Evolutionary conservation across 2,329 filamentous ascomycete genomes (phyloP).

Genomic region (Fusarium sp.): DNA sequence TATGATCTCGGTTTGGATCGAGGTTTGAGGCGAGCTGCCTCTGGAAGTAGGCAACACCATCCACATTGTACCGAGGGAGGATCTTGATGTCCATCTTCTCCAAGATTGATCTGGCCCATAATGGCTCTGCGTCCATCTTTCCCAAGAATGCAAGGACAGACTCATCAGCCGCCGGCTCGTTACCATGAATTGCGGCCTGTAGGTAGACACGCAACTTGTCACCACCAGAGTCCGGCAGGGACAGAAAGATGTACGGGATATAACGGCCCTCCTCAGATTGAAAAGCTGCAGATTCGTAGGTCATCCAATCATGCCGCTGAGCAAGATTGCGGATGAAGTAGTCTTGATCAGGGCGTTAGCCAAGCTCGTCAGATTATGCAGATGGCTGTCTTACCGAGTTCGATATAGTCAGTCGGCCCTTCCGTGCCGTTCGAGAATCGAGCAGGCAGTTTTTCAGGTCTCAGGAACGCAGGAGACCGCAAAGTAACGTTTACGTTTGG

Average conservation of each 20-base stretch:
- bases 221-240: not conserved
- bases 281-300: constrained; percentile 3
- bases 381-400: not conserved
- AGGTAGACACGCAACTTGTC: constrained; percentile 10
- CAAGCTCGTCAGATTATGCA: rapidly evolving
- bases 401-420: constrained; percentile 8
- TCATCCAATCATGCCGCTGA: constrained; percentile 21
- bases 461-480: constrained; percentile 17
- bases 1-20: constrained; percentile 24
- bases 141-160: constrained; percentile 8
- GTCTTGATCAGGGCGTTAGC: not conserved
- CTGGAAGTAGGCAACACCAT: constrained; percentile 31
- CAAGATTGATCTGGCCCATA: constrained; percentile 10
- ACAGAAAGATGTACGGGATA: constrained; percentile 21
- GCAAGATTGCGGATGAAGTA: constrained; percentile 15
- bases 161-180: constrained; percentile 28
- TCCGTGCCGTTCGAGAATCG: constrained; percentile 16
- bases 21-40: constrained; percentile 15
- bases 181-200: constrained; percentile 26
- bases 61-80: constrained; percentile 22
- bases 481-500: constrained; percentile 23
- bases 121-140: constrained; percentile 25
- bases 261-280: constrained; percentile 23
- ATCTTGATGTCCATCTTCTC: constrained; percentile 34
- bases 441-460: not conserved